A percentile compares a stretch with the other conserved stretches of the same genome.
These are phyloP conservation scores for Kwoniella shivajii DNA, from an alignment of 1,284 basidiomycete species.

Conservation along the genomic window DNA sequence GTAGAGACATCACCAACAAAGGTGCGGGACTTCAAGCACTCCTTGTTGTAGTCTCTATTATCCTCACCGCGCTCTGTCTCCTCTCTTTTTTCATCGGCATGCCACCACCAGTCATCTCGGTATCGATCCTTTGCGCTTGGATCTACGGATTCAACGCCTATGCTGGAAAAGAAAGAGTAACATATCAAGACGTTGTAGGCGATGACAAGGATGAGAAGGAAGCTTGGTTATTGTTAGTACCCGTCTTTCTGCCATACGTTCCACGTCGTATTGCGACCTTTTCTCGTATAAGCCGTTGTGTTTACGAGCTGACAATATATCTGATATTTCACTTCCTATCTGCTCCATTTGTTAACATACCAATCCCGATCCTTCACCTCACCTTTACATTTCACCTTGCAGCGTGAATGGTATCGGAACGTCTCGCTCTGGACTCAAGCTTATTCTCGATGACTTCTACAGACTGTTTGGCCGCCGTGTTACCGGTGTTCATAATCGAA, in stretches of 20 bases:
- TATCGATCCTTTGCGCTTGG: background rate
- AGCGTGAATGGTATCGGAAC: constrained; percentile 46
- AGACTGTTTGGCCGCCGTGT: constrained; percentile 33
- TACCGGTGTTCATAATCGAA: constrained; percentile 39
- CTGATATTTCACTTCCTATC: background rate
- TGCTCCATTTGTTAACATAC: background rate
- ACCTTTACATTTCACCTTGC: background rate
- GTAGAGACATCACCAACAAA: constrained; percentile 13
- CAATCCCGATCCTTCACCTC: background rate
- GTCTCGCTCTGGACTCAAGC: constrained; percentile 25
- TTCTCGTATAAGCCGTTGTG: background rate
- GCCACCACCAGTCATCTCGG: constrained; percentile 13
- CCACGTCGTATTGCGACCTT: background rate
- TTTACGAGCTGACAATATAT: background rate
- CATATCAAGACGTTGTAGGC: background rate
- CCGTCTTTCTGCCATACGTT: background rate
- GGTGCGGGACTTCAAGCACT: constrained; percentile 22
- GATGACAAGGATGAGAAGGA: constrained; percentile 24
- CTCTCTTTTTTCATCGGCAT: constrained; percentile 16
- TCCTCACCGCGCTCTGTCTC: constrained; percentile 17
- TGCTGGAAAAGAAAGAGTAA: constrained; percentile 8
- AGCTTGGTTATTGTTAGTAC: constrained; percentile 40
- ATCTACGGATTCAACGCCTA: constrained; percentile 11
- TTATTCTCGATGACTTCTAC: constrained; percentile 29
- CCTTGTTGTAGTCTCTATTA: constrained; percentile 20